phyloP scores from a whole-genome alignment of 805 yeast species.

The Cyberlindnera veronae region DNA sequence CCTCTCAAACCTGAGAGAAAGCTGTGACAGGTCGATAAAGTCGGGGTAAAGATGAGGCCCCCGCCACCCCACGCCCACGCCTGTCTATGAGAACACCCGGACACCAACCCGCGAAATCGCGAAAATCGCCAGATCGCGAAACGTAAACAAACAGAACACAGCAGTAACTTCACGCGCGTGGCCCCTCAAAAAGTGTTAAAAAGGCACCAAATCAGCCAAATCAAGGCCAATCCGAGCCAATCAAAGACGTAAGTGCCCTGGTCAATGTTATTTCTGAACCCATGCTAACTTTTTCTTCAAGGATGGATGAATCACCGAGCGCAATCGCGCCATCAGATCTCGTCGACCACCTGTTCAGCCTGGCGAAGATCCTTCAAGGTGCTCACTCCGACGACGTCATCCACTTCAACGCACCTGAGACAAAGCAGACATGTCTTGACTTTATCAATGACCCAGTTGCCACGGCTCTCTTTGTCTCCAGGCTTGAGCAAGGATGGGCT shows the following conservation, averaged over 20 bases:
- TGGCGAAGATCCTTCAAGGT: conserved; percentile 29
- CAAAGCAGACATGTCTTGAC: conserved; percentile 15
- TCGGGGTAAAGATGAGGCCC: too few relatives aligned
- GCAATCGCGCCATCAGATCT: conserved; percentile 15
- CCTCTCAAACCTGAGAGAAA: neutral
- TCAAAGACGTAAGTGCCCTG: too few relatives aligned
- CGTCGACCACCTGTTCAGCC: conserved; percentile 26
- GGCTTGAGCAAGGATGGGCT: conserved; percentile 14
- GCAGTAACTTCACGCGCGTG: too few relatives aligned
- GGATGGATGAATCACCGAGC: conserved; percentile 7
- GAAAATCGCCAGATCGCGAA: neutral
- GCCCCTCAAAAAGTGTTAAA: too few relatives aligned
- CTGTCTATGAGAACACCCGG: conserved; percentile 1
- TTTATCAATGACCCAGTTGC: conserved; percentile 23
- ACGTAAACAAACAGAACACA: conserved; percentile 3
- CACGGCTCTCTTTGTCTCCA: conserved; percentile 25
- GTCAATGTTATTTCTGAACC: too few relatives aligned
- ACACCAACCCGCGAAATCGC: too few relatives aligned
- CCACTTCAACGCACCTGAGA: conserved; percentile 24
- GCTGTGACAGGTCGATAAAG: neutral
- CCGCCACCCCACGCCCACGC: too few relatives aligned
- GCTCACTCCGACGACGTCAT: conserved; percentile 27
- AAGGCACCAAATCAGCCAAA: too few relatives aligned
- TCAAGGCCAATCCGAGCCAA: too few relatives aligned
- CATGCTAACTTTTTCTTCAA: neutral